phyloP scores from a whole-genome alignment of 2,329 filamentous ascomycete species.

The Fusarium verticillioides region DNA sequence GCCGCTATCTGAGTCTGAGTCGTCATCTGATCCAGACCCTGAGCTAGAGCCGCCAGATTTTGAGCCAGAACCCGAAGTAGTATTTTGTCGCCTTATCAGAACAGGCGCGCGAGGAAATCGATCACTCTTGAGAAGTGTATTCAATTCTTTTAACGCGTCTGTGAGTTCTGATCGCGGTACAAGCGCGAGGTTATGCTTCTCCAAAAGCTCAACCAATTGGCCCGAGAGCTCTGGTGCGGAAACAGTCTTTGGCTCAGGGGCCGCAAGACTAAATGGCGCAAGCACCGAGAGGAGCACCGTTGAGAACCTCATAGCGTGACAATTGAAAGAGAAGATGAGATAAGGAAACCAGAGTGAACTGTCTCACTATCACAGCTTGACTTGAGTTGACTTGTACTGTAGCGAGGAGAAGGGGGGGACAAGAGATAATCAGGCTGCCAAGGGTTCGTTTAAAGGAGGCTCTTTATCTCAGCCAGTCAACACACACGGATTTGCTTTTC shows the following conservation, averaged over 20 bases:
- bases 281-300: constrained; percentile 50
- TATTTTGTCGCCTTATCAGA: constrained; percentile 30
- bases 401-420: neutral
- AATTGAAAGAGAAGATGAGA: neutral
- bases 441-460: constrained; percentile 4
- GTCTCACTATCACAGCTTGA: neutral
- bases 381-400: neutral
- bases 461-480: constrained; percentile 23
- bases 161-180: constrained; percentile 59
- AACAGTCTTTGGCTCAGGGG: constrained; percentile 39
- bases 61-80: constrained; percentile 4
- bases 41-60: neutral
- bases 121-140: constrained; percentile 51
- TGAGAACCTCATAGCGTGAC: constrained; percentile 52
- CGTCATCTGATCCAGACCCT: neutral
- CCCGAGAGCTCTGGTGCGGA: constrained; percentile 47
- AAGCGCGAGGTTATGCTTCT: constrained; percentile 57
- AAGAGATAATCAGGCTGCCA: neutral
- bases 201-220: constrained; percentile 54
- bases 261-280: constrained; percentile 49
- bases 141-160: constrained; percentile 57
- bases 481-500: constrained; percentile 13
- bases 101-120: constrained; percentile 4
- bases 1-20: constrained; percentile 1
- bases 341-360: neutral